Evolutionary conservation across 2,329 filamentous ascomycete genomes (phyloP).

Genomic region (Ascocoryne sarcoides): DNA sequence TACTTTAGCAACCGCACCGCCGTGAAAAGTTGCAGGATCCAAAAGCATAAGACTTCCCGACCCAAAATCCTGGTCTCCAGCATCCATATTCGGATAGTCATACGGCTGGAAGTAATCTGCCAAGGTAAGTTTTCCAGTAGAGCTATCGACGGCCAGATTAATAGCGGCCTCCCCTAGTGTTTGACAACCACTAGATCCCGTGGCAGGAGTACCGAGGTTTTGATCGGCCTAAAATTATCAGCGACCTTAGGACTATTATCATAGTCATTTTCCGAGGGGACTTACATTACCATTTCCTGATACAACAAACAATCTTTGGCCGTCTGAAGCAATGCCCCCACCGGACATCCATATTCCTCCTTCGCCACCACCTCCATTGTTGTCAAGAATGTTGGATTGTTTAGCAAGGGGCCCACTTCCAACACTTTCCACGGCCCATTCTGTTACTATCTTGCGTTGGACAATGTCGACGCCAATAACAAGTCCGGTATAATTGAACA

Average conservation of each 20-base stretch:
- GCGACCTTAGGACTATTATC: neutral
- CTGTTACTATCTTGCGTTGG: constrained; percentile 26
- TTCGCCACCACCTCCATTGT: constrained; percentile 30
- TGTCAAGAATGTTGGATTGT: constrained; percentile 21
- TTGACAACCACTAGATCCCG: constrained; percentile 24
- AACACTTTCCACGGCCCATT: constrained; percentile 34
- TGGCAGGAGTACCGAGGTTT: constrained; percentile 28
- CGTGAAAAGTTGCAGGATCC: constrained; percentile 29
- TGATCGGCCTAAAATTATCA: constrained; percentile 21
- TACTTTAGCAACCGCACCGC: constrained; percentile 29
- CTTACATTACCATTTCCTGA: constrained; percentile 26
- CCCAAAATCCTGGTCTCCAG: constrained; percentile 34
- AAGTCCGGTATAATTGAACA: constrained; percentile 47
- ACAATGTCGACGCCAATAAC: constrained; percentile 41
- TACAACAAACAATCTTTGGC: constrained; percentile 25
- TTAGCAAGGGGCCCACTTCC: constrained; percentile 28
- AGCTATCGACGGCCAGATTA: constrained; percentile 31
- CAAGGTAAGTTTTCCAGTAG: constrained; percentile 24
- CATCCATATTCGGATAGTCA: constrained; percentile 32
- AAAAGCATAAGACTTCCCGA: constrained; percentile 30
- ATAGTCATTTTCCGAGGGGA: neutral
- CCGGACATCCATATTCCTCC: constrained; percentile 31
- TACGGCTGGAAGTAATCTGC: constrained; percentile 36
- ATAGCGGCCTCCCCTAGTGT: constrained; percentile 37
- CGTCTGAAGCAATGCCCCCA: constrained; percentile 28